Percentiles rank a stretch among this genome's conserved stretches.
Evolutionary conservation across 2,329 filamentous ascomycete species (phyloP).

Genomic region (Aschersonia sp.): DNA sequence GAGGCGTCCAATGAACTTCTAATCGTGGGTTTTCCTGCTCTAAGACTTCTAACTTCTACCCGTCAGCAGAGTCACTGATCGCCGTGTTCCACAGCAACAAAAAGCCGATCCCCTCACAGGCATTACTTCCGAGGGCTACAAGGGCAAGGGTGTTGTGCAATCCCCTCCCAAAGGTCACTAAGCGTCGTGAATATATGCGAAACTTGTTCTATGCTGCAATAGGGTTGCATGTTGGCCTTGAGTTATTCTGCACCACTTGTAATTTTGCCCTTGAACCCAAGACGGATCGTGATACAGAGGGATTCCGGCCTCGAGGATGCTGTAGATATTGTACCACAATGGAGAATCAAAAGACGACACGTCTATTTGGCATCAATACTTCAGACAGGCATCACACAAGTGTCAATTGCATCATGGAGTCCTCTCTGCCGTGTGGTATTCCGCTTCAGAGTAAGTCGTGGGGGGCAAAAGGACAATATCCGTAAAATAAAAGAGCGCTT

Average conservation of each 20-base stretch:
- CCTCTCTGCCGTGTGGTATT: no score
- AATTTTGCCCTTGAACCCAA: not conserved
- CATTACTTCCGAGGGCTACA: slow-evolving; percentile 65
- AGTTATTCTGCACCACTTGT: not conserved
- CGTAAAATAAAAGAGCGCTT: no score
- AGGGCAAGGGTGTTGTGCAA: slow-evolving; percentile 67
- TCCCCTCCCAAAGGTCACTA: slow-evolving; percentile 40
- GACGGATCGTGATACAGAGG: not conserved
- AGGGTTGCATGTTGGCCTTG: not conserved
- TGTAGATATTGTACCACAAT: slow-evolving; percentile 4
- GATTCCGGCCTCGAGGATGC: not conserved
- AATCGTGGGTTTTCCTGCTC: slow-evolving; percentile 41
- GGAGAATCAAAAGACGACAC: not conserved
- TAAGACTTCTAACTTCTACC: no score
- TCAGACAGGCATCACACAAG: not conserved
- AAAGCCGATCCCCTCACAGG: slow-evolving; percentile 78
- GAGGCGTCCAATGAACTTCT: slow-evolving; percentile 90
- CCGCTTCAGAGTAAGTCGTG: no score
- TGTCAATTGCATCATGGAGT: no score
- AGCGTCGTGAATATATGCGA: no score
- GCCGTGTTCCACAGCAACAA: slow-evolving; percentile 46
- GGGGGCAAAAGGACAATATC: no score
- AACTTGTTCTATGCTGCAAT: no score
- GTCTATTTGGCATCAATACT: no score
- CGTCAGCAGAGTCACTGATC: not conserved